Evolutionary conservation across 2,329 filamentous ascomycete species (phyloP).

Genomic region (Chrysoporthe puriensis): DNA sequence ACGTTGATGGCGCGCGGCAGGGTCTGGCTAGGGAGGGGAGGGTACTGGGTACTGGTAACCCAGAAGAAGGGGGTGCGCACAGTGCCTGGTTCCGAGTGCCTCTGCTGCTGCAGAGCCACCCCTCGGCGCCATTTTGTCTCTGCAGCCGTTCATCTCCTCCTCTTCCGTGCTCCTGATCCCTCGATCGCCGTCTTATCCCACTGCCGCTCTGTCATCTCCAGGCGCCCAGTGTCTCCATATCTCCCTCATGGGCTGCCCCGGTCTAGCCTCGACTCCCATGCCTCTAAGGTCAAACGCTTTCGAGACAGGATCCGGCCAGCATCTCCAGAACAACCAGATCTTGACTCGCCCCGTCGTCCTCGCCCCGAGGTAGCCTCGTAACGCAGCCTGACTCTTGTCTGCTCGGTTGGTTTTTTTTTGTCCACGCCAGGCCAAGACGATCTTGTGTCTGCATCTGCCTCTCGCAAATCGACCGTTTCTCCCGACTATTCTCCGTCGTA

Average conservation of each 20-base stretch:
- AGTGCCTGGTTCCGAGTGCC: too few relatives aligned
- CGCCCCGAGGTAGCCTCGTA: not conserved
- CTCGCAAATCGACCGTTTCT: not conserved
- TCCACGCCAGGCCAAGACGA: not conserved
- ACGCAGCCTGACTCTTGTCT: not conserved
- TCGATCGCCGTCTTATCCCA: not conserved
- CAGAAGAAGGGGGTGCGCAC: too few relatives aligned
- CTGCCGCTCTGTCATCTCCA: constrained; percentile 5
- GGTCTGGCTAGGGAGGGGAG: too few relatives aligned
- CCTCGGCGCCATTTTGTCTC: not conserved
- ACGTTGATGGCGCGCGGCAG: too few relatives aligned
- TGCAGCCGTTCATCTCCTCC: not conserved
- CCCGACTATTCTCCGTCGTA: constrained; percentile 27
- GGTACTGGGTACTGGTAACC: too few relatives aligned
- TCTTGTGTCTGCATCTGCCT: not conserved
- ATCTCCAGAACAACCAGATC: constrained; percentile 18
- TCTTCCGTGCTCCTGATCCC: not conserved
- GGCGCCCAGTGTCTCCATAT: not conserved
- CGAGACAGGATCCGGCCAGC: constrained; percentile 33
- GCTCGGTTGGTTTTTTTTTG: not conserved
- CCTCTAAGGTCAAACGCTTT: constrained; percentile 36
- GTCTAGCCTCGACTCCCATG: constrained; percentile 18
- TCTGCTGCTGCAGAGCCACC: too few relatives aligned
- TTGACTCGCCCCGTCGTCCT: constrained; percentile 21
- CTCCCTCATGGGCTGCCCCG: not conserved